Evolutionary conservation across 352 stramenopile genomes (phyloP), one percentile per base, ranked within the genome.

Genomic region (Globisporangium nunn): DNA sequence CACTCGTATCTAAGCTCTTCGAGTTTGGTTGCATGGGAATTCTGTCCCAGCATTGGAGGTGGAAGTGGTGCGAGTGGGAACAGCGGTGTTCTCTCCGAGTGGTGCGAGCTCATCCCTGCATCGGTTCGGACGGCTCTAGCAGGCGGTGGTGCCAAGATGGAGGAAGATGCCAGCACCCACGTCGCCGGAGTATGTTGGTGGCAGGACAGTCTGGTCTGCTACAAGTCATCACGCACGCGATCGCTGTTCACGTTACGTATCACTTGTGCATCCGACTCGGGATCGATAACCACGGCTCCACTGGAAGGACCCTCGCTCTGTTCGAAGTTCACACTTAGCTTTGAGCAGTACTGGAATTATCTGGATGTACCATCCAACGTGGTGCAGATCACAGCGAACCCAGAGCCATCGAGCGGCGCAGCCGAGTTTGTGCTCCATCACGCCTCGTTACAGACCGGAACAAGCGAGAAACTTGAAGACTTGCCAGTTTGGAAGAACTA

Each of bases 341-440:
- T 91, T 1, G 73, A 82, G 14, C 78, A 93, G 54, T 93, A 89
- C 50, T 74, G 78, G 55, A 72, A 72, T 54, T 89, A 87, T 51
- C 70, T 75, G 23, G 66, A 69, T 46, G 57, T 87, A 12, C 66
- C 81, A 14, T 56, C 66, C 2, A 65, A 67, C 4, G 43, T 88
- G 30, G 23, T 85, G 6, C 75, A 85, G 45, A 51, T 91, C n/a
- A 53, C 69, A 0, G 51, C 52, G 6, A 71, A 65, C 43, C 46
- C 52, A 2, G 58, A 72, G 15, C 52, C 33, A 12, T 58, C 44
- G 4, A 45, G 28, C 7, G 45, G 37, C 5, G 41, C 55, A 10
- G 18, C 59, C 3, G 48, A 65, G 2, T 72, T 86, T 6, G 62
- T 81, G 55, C 54, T 91, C 3, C 78, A 86, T 46, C 67, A 67